Percentiles rank a stretch among this genome's conserved stretches.
These are phyloP conservation scores for Allodekkera sacchari DNA, from an alignment of 805 yeast species.

Conservation along the genomic window DNA sequence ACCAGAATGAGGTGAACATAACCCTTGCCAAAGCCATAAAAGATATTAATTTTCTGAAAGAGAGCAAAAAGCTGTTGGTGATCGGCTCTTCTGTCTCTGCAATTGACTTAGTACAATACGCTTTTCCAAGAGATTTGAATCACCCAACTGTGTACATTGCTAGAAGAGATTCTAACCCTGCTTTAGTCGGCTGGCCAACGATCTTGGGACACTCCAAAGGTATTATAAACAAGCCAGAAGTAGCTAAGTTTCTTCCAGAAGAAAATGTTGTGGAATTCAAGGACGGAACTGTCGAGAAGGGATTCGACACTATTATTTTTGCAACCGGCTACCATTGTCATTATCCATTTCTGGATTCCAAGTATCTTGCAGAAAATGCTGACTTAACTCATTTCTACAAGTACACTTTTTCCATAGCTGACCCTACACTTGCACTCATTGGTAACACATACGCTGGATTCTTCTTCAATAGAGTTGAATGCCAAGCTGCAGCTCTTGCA, in stretches of 20 bases:
- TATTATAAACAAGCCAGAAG: constrained; percentile 12
- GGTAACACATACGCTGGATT: constrained; percentile 36
- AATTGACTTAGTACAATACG: constrained; percentile 34
- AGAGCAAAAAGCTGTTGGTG: constrained; percentile 30
- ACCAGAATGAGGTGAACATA: constrained; percentile 38
- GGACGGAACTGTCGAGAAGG: constrained; percentile 24
- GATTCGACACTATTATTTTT: constrained; percentile 32
- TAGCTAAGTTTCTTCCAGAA: constrained; percentile 10
- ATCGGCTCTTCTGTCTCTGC: constrained; percentile 38
- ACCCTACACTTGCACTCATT: constrained; percentile 34
- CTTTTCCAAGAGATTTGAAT: constrained; percentile 15
- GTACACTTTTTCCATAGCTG: constrained; percentile 32
- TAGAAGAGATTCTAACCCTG: constrained; percentile 9
- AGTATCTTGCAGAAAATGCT: constrained; percentile 4
- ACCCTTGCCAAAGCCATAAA: constrained; percentile 50
- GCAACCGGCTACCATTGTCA: constrained; percentile 47
- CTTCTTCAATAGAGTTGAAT: constrained; percentile 42
- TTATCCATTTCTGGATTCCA: constrained; percentile 29
- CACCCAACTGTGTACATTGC: constrained; percentile 16
- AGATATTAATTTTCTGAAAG: constrained; percentile 32
- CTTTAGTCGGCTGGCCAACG: constrained; percentile 5
- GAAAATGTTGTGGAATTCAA: constrained; percentile 17
- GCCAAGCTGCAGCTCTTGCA: constrained; percentile 45
- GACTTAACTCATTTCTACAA: constrained; percentile 18
- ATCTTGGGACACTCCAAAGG: constrained; percentile 9